Evolutionary conservation across 177 flowering plant genomes (phyloP).

Genomic region (Tripterygium wilfordii): DNA sequence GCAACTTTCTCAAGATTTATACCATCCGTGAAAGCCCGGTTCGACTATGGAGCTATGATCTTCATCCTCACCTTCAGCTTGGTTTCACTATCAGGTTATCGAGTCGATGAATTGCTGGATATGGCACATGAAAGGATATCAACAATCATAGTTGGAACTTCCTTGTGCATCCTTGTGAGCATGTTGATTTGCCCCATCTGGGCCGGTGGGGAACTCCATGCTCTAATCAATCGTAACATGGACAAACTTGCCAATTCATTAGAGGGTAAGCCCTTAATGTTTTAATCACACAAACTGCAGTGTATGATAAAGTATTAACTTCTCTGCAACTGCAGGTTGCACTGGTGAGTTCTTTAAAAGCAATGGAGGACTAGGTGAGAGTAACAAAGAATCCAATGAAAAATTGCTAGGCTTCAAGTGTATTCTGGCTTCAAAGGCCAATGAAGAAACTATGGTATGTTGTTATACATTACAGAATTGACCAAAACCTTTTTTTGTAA

Average conservation of each 20-base stretch:
- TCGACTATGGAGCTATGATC: constrained; percentile 68
- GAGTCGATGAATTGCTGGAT: constrained; percentile 39
- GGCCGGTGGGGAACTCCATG: constrained; percentile 79
- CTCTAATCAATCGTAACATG: constrained; percentile 44
- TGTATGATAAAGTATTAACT: background rate
- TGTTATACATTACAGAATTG: background rate
- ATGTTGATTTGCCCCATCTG: constrained; percentile 68
- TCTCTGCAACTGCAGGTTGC: constrained; percentile 32
- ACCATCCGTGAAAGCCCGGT: constrained; percentile 56
- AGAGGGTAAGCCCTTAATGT: constrained; percentile 64
- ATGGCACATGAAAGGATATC: constrained; percentile 51
- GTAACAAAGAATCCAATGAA: constrained; percentile 17
- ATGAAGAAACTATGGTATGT: constrained; percentile 64
- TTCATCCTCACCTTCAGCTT: constrained; percentile 70
- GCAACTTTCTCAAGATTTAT: constrained; percentile 75
- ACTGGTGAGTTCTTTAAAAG: constrained; percentile 33
- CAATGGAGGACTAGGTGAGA: constrained; percentile 2
- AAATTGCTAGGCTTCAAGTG: constrained; percentile 49
- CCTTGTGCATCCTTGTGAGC: constrained; percentile 45
- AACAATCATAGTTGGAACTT: constrained; percentile 56
- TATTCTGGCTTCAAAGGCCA: constrained; percentile 59
- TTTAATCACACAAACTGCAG: too few relatives aligned
- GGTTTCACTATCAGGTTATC: constrained; percentile 59
- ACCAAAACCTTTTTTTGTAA: too few relatives aligned
- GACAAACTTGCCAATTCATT: constrained; percentile 72